phyloP scores from a whole-genome alignment of 495 filamentous ascomycete species.

The Penicillium riverlandense region DNA sequence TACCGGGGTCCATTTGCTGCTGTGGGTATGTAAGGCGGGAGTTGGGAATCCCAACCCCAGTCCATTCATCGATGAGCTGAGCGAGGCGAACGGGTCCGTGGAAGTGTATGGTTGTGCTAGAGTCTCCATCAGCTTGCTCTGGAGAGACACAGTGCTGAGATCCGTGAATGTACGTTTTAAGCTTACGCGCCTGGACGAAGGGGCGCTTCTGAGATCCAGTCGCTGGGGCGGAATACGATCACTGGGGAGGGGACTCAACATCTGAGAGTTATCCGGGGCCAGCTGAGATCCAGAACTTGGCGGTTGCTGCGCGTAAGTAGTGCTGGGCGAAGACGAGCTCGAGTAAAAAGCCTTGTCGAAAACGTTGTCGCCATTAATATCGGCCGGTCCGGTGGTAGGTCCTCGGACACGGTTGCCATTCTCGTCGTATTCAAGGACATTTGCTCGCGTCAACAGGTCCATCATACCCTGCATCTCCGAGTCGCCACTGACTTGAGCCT shows the following conservation, averaged over 20 bases:
- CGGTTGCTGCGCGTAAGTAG: slow-evolving; percentile 5
- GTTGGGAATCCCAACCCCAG: slow-evolving; percentile 33
- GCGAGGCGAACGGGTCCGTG: slow-evolving; percentile 41
- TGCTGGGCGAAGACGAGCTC: slow-evolving; percentile 17
- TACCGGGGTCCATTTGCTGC: slow-evolving; percentile 82
- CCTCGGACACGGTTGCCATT: slow-evolving; percentile 40
- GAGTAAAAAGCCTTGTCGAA: slow-evolving; percentile 71
- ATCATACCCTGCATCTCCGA: slow-evolving; percentile 85
- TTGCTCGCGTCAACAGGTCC: slow-evolving; percentile 73
- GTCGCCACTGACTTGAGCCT: slow-evolving; percentile 75
- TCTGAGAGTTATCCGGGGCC: slow-evolving; percentile 14
- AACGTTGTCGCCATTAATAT: slow-evolving; percentile 60
- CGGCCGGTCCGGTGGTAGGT: slow-evolving; percentile 70
- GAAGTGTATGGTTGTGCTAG: slow-evolving; percentile 75
- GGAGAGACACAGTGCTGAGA: slow-evolving; percentile 57
- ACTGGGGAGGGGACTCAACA: slow-evolving; percentile 24
- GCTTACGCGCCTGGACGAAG: slow-evolving; percentile 55
- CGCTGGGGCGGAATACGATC: slow-evolving; percentile 27
- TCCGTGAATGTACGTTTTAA: slow-evolving; percentile 88
- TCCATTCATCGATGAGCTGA: slow-evolving; percentile 26
- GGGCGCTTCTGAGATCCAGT: slow-evolving; percentile 27
- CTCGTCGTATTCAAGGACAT: slow-evolving; percentile 56
- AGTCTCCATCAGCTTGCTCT: slow-evolving; percentile 81
- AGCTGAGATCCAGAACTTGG: slow-evolving; percentile 8
- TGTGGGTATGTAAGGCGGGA: slow-evolving; percentile 66